These are phyloP conservation scores for Decorospora gaudefroyi DNA, from an alignment of 2,329 filamentous ascomycete species.

Conservation along the genomic window DNA sequence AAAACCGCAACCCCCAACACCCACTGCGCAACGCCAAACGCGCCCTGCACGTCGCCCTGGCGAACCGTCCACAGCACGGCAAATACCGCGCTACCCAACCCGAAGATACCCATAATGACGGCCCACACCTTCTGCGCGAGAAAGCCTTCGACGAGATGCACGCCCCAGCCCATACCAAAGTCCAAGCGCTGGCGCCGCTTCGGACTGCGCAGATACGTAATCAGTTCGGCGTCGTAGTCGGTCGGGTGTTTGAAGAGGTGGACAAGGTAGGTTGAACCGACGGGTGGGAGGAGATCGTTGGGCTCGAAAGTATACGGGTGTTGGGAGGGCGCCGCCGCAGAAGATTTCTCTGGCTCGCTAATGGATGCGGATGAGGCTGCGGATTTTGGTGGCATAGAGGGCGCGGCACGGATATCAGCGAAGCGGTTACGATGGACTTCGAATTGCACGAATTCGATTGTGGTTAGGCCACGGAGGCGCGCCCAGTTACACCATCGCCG, in stretches of 20 bases:
- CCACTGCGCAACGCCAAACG: slow-evolving; percentile 49
- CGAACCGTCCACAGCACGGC: slow-evolving; percentile 42
- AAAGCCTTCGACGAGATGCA: slow-evolving; percentile 49
- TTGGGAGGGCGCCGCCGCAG: slow-evolving; percentile 19
- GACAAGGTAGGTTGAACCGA: slow-evolving; percentile 46
- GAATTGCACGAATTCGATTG: slow-evolving; percentile 48
- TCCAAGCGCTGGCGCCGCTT: slow-evolving; percentile 41
- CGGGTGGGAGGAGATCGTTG: slow-evolving; percentile 46
- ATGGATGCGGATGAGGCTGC: slow-evolving; percentile 16
- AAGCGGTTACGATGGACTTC: slow-evolving; percentile 50
- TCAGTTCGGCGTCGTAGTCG: slow-evolving; percentile 47
- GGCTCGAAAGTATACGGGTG: slow-evolving; percentile 47
- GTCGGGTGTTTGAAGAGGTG: slow-evolving; percentile 49
- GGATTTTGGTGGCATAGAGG: slow-evolving; percentile 43
- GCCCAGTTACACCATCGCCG: slow-evolving; percentile 39
- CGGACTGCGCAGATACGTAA: slow-evolving; percentile 46
- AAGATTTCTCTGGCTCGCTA: slow-evolving; percentile 15
- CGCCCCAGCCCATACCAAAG: slow-evolving; percentile 48
- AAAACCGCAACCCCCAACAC: slow-evolving; percentile 41
- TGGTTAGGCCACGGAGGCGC: slow-evolving; percentile 43
- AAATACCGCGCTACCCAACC: slow-evolving; percentile 43
- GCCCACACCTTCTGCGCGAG: slow-evolving; percentile 45
- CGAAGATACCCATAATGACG: slow-evolving; percentile 34
- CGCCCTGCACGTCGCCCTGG: slow-evolving; percentile 47
- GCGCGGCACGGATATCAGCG: slow-evolving; percentile 46